Conservation (phyloP, 2,329 filamentous ascomycete genomes). For the Paecilomyces formosus region DNA sequence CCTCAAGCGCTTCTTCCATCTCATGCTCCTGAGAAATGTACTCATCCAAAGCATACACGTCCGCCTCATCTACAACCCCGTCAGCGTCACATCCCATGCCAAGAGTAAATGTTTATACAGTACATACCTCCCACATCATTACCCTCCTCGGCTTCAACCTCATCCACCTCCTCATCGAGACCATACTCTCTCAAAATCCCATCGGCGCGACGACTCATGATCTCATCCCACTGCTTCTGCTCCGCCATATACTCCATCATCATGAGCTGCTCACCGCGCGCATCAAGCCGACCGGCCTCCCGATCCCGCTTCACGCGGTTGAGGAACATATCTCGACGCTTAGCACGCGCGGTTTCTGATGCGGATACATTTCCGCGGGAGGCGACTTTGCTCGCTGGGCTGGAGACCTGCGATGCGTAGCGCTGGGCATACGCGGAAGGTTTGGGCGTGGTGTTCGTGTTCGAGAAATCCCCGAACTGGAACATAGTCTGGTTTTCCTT, state of each 20-base stretch:
- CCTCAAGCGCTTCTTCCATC: constrained; percentile 21
- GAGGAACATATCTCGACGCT: constrained; percentile 32
- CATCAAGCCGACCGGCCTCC: constrained; percentile 30
- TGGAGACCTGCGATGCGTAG: constrained; percentile 25
- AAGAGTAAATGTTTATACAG: neutral
- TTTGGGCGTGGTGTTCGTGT: neutral
- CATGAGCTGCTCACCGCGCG: constrained; percentile 36
- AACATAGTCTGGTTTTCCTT: neutral
- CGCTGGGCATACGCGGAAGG: constrained; percentile 26
- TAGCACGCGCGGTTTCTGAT: constrained; percentile 21
- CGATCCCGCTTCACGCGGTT: constrained; percentile 35
- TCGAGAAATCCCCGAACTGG: neutral
- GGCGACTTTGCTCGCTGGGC: constrained; percentile 21
- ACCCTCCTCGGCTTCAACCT: constrained; percentile 15
- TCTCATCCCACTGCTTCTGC: constrained; percentile 31
- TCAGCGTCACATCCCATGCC: constrained; percentile 5
- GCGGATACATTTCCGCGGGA: constrained; percentile 9
- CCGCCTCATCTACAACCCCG: constrained; percentile 15
- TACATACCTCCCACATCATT: constrained; percentile 14
- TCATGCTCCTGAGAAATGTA: constrained; percentile 27
- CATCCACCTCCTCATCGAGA: constrained; percentile 9
- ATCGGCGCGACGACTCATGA: constrained; percentile 27
- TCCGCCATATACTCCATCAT: constrained; percentile 34
- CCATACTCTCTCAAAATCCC: constrained; percentile 11
- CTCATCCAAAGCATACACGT: constrained; percentile 25